These are phyloP conservation scores for Chlorociboria aeruginascens DNA, from an alignment of 495 filamentous ascomycete species.

Conservation along the genomic window DNA sequence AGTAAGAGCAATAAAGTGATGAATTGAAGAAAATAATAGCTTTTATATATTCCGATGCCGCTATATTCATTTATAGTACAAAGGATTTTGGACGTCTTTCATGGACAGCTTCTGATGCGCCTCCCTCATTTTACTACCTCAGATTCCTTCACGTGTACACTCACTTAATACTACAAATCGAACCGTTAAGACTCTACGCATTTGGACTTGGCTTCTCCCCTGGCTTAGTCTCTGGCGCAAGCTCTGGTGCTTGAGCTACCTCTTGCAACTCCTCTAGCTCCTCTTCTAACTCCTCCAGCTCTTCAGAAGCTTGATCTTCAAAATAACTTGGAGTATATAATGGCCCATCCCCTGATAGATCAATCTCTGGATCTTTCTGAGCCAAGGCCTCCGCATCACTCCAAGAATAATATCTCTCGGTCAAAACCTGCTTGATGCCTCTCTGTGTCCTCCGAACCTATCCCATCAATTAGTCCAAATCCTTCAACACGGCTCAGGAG, in stretches of 20 bases:
- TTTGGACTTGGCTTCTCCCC: slow-evolving; percentile 4
- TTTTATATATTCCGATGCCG: no score
- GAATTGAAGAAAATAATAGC: no score
- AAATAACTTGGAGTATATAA: slow-evolving; percentile 27
- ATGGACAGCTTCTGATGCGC: no score
- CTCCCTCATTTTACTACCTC: no score
- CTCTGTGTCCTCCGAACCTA: slow-evolving; percentile 64
- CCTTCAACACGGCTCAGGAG: neutral
- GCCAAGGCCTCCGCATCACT: slow-evolving; percentile 68
- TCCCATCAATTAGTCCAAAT: neutral
- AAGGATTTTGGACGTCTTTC: no score
- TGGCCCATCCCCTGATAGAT: slow-evolving; percentile 36
- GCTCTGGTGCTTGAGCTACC: neutral
- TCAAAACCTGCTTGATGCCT: slow-evolving; percentile 70
- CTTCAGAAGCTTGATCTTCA: slow-evolving; percentile 9
- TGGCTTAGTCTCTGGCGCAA: slow-evolving; percentile 5
- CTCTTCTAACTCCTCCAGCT: slow-evolving; percentile 37
- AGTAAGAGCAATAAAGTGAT: no score
- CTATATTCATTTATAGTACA: no score
- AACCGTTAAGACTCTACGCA: slow-evolving; percentile 1
- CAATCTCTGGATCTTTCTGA: slow-evolving; percentile 49
- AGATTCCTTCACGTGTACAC: neutral
- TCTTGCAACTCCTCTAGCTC: slow-evolving; percentile 28
- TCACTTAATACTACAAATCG: neutral
- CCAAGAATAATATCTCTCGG: slow-evolving; percentile 84